phyloP scores from a whole-genome alignment of 2,329 filamentous ascomycete genomes.

The Dactylonectria estremocensis region DNA sequence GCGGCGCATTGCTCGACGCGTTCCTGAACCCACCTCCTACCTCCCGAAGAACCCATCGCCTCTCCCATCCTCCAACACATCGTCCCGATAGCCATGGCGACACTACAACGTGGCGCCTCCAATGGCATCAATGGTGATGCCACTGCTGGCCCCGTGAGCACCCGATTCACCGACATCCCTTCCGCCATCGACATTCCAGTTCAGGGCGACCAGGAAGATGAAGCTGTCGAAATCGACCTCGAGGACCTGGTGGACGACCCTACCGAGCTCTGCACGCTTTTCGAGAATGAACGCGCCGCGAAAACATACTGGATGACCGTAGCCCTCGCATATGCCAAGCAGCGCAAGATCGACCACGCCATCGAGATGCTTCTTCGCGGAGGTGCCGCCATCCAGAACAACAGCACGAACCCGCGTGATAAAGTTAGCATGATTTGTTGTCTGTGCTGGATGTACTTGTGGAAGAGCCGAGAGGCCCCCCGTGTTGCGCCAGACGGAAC shows the following conservation, averaged over 20 bases:
- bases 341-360: conserved; percentile 90
- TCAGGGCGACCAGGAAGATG: conserved; percentile 75
- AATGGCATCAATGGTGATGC: conserved; percentile 62
- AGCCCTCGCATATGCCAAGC: conserved; percentile 95
- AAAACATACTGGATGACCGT: conserved; percentile 99
- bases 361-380: conserved; percentile 83
- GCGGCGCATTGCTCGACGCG: conserved; percentile 54
- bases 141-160: conserved; percentile 60
- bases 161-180: conserved; percentile 76
- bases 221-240: conserved; percentile 92
- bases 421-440: conserved; percentile 87
- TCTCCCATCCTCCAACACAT: conserved; percentile 23
- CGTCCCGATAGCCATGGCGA: conserved; percentile 54
- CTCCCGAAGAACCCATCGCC: conserved; percentile 29
- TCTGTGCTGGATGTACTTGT: conserved; percentile 91
- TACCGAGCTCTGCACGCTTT: conserved; percentile 92
- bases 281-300: conserved; percentile 93
- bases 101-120: conserved; percentile 59
- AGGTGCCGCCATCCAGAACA: conserved; percentile 78
- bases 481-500: conserved; percentile 74
- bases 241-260: conserved; percentile 93
- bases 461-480: conserved; percentile 87
- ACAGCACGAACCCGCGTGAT: conserved; percentile 82
- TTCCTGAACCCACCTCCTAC: conserved; percentile 41
- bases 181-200: conserved; percentile 77